Base-by-base conservation (phyloP, 2,329 filamentous ascomycete genomes). In the Chlorencoelia australis region DNA sequence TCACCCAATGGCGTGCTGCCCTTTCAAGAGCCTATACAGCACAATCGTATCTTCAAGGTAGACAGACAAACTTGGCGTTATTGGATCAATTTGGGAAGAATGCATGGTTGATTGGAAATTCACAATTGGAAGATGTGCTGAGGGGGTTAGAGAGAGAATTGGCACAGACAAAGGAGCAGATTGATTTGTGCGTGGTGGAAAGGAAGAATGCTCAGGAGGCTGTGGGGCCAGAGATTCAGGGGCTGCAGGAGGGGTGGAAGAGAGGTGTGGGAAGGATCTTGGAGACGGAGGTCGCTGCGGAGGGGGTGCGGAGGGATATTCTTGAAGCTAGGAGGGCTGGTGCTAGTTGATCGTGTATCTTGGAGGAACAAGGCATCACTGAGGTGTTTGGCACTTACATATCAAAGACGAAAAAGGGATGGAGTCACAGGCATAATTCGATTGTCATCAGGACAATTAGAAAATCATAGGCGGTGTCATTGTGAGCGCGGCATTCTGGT, bases 101-200 rank as follows among this genome's bases (percentile, higher is more conserved):
- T 59, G 81, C 85, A 7, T 96, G 91, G 89, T 68, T 98, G 37
- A 71, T 94, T 7, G 75, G 75, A 5, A 98, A 98, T 59, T 75
- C 79, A 50, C 76, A 83, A 48, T 60, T 87, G 14, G 89, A 95
- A 61, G 73, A 75, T 28, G 71, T 85, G 27, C 60, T 93, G 34
- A 69, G 70, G 33, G 59, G 59, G 9, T 54, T 93, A 17, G 89
- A 96, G 67, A 67, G 67, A 29, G 86, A 94, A 51, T 66, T 96
- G 33, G 78, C 75, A 10, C 69, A 66, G 25, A 64, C 72, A 14
- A 79, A 78, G 57, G 67, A 71, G 40, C 75, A 82, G 46, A 71
- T 87, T 31, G 87, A 95, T 55, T 57, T 72, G 24, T 66, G 91
- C 7, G 87, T 88, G 47, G 65, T 79, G 41, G 67, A 73, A 52